A percentile compares a stretch with the other conserved stretches of the same genome.
phyloP scores from a whole-genome alignment of 2,329 filamentous ascomycete species.

The Sarocladium strictum region DNA sequence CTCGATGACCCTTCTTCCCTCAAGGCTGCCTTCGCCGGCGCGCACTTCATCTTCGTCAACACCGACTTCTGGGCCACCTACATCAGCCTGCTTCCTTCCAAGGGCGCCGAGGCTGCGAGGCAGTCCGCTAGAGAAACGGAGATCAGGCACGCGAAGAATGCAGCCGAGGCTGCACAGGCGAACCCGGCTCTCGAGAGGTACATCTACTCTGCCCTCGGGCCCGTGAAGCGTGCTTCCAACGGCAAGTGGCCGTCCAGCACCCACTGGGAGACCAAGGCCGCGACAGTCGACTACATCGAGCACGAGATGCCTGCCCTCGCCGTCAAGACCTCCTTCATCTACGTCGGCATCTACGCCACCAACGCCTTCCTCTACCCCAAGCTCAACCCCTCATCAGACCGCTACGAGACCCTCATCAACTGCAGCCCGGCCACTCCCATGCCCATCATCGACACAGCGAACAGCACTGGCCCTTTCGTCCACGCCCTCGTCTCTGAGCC shows the following conservation, averaged over 20 bases:
- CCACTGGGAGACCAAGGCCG: slow-evolving; percentile 45
- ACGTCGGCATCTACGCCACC: slow-evolving; percentile 17
- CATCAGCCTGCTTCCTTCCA: slow-evolving; percentile 24
- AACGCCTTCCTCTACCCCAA: slow-evolving; percentile 17
- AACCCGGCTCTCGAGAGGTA: slow-evolving; percentile 34
- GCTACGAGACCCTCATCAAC: slow-evolving; percentile 26
- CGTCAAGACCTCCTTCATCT: slow-evolving; percentile 28
- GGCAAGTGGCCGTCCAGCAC: slow-evolving; percentile 38
- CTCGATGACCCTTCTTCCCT: slow-evolving; percentile 33
- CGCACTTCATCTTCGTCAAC: slow-evolving; percentile 43
- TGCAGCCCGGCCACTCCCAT: slow-evolving; percentile 19
- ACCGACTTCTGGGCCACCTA: slow-evolving; percentile 43
- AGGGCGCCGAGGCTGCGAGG: slow-evolving; percentile 26
- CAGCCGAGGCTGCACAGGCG: slow-evolving; percentile 41
- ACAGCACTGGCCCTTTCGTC: slow-evolving; percentile 38
- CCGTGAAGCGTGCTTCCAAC: slow-evolving; percentile 35
- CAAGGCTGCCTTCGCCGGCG: slow-evolving; percentile 32
- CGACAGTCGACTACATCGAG: slow-evolving; percentile 37
- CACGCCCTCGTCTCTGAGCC: slow-evolving; percentile 33
- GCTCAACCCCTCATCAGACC: slow-evolving; percentile 19
- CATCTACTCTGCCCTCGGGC: slow-evolving; percentile 42
- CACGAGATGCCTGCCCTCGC: slow-evolving; percentile 33
- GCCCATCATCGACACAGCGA: slow-evolving; percentile 32
- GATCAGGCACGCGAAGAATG: slow-evolving; percentile 44
- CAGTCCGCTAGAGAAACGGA: slow-evolving; percentile 39